Evolutionary conservation across 805 yeast species (phyloP).

Genomic region (Yamadazyma kitorensis): DNA sequence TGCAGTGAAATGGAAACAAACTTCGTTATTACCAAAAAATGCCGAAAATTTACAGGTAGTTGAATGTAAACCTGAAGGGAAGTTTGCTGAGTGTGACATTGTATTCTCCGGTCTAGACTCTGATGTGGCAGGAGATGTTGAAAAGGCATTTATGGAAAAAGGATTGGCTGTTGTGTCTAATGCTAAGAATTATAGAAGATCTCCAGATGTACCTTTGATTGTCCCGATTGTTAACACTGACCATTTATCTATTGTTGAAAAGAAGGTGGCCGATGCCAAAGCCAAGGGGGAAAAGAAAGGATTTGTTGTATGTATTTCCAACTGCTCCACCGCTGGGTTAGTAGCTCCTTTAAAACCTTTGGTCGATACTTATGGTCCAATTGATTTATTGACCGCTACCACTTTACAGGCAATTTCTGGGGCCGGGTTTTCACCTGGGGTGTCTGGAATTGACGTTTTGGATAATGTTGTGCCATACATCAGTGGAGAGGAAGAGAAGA

Average conservation of each 20-base stretch:
- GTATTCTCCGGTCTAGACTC: conserved; percentile 95
- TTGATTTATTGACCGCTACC: conserved; percentile 80
- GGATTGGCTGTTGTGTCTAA: conserved; percentile 88
- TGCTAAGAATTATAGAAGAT: conserved; percentile 95
- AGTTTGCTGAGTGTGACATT: conserved; percentile 85
- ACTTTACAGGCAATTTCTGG: conserved; percentile 98
- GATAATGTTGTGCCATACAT: conserved; percentile 95
- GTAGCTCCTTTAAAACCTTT: conserved; percentile 97
- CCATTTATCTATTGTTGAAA: conserved; percentile 72
- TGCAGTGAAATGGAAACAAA: conserved; percentile 94
- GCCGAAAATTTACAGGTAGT: conserved; percentile 64
- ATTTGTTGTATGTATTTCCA: conserved; percentile 89
- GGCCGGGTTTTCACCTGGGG: conserved; percentile 98
- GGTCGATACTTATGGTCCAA: conserved; percentile 85
- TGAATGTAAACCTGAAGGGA: conserved; percentile 70
- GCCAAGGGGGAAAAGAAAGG: conserved; percentile 62
- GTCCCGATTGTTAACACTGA: conserved; percentile 96
- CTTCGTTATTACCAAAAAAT: conserved; percentile 68
- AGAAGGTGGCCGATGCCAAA: conserved; percentile 55
- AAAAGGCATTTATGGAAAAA: conserved; percentile 73
- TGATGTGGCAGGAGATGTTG: conserved; percentile 90
- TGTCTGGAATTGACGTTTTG: conserved; percentile 88
- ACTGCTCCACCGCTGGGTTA: conserved; percentile 97
- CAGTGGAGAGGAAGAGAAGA: conserved; percentile 96
- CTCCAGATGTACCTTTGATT: conserved; percentile 79